phyloP scores from a whole-genome alignment of 1,139 yeast genomes.

The Entelexis sorbosivorans region DNA sequence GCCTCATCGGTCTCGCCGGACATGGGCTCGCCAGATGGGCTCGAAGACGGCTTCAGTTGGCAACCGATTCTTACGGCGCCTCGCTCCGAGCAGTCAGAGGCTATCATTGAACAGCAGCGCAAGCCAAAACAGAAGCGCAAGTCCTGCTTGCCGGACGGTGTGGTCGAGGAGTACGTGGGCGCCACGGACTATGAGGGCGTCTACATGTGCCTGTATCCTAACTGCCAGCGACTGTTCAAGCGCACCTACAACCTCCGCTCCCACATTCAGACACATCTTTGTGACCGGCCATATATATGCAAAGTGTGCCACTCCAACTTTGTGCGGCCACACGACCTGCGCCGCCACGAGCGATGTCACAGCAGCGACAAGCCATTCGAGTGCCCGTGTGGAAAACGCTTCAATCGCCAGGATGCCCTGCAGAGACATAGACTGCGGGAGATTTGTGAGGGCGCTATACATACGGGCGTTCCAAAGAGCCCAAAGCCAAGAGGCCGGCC shows the following conservation, averaged over 20 bases:
- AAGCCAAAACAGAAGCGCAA: constrained; percentile 27
- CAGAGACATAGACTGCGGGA: constrained; percentile 68
- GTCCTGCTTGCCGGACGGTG: constrained; percentile 80
- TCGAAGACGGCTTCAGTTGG: constrained; percentile 27
- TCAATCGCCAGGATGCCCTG: constrained; percentile 81
- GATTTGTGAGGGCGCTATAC: constrained; percentile 63
- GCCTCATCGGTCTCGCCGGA: constrained; percentile 17
- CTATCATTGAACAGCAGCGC: constrained; percentile 29
- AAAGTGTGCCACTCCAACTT: constrained; percentile 50
- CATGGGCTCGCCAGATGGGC: constrained; percentile 7
- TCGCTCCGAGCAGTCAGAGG: constrained; percentile 24
- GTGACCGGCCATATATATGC: constrained; percentile 78
- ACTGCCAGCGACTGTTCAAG: constrained; percentile 75
- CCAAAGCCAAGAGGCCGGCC: constrained; percentile 18
- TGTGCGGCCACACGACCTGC: constrained; percentile 85
- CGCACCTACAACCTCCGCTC: constrained; percentile 91
- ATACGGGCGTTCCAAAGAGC: constrained; percentile 13
- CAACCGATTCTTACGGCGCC: constrained; percentile 33
- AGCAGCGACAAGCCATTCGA: constrained; percentile 52
- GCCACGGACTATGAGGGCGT: constrained; percentile 61
- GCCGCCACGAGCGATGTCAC: constrained; percentile 84
- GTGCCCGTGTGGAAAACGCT: constrained; percentile 89
- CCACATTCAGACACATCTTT: constrained; percentile 91
- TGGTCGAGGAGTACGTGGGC: constrained; percentile 68
- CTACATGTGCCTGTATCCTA: constrained; percentile 64